phyloP scores from a whole-genome alignment of 2,329 filamentous ascomycete species.

The Bimuria novae-zelandiae region DNA sequence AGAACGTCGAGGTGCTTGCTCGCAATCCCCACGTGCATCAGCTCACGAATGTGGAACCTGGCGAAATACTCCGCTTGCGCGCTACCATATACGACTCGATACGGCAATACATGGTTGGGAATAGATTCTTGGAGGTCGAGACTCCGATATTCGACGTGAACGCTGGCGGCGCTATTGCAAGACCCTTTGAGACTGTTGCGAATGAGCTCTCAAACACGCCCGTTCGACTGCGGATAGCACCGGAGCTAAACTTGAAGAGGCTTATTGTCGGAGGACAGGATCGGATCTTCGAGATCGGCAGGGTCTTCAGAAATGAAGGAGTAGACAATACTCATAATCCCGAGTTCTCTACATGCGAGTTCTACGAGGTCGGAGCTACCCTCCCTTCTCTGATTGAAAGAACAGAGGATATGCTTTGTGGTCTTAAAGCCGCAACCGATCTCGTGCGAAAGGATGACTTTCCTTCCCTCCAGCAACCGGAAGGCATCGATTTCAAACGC shows the following conservation, averaged over 20 bases:
- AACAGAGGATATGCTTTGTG: constrained; percentile 72
- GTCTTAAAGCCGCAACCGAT: constrained; percentile 34
- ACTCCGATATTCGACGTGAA: constrained; percentile 84
- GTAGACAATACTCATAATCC: constrained; percentile 78
- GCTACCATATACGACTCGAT: constrained; percentile 75
- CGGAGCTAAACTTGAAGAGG: constrained; percentile 93
- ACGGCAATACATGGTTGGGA: constrained; percentile 71
- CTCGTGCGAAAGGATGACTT: constrained; percentile 52
- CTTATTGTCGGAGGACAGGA: constrained; percentile 88
- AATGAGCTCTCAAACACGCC: constrained; percentile 74
- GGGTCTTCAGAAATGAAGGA: constrained; percentile 91
- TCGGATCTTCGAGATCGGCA: constrained; percentile 89
- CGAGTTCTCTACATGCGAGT: constrained; percentile 97
- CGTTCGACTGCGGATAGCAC: constrained; percentile 83
- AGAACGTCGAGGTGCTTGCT: constrained; percentile 72
- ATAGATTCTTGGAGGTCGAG: constrained; percentile 82
- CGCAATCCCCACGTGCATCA: constrained; percentile 85
- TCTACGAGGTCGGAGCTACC: constrained; percentile 85
- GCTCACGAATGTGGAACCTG: constrained; percentile 71
- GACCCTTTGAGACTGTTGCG: constrained; percentile 80
- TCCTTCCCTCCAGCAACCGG: constrained; percentile 40
- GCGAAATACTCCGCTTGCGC: constrained; percentile 74
- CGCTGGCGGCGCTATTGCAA: constrained; percentile 85
- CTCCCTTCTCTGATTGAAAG: constrained; percentile 73
- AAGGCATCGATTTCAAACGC: constrained; percentile 62